Percentiles rank a stretch among this genome's conserved stretches.
phyloP scores from a whole-genome alignment of 2,329 filamentous ascomycete genomes.

The Colletotrichum sp. region DNA sequence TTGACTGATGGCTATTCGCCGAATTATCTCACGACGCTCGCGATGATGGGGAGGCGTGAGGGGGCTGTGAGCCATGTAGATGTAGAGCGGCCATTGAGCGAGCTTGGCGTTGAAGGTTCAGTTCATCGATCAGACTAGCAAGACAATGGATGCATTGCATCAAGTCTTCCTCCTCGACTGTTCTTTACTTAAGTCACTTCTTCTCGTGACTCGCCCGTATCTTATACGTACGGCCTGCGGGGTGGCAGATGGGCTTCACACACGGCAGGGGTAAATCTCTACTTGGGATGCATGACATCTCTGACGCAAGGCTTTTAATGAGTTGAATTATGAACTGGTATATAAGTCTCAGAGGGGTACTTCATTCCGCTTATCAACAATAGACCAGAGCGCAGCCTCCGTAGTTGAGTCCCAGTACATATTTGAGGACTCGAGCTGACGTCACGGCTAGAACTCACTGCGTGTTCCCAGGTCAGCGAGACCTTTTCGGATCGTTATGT shows the following conservation, averaged over 20 bases:
- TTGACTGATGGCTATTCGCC: background rate
- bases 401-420: background rate
- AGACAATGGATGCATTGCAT: background rate
- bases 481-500: background rate
- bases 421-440: background rate
- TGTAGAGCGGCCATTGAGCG: background rate
- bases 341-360: background rate
- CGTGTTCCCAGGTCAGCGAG: too few species aligned
- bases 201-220: background rate
- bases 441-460: too few species aligned
- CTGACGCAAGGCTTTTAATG: background rate
- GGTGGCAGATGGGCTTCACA: background rate
- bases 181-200: background rate
- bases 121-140: background rate
- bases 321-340: background rate
- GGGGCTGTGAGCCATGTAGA: fast-evolving
- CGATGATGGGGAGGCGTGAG: background rate
- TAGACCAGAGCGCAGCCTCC: too few species aligned
- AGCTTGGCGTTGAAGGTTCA: background rate
- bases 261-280: background rate
- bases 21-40: background rate
- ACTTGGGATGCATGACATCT: fast-evolving
- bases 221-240: background rate
- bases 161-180: fast-evolving
- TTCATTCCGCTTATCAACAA: background rate